Evolutionary conservation across 1,139 yeast species (phyloP), one percentile per base, ranked within the genome.

Genomic region (Hanseniaspora uvarum): DNA sequence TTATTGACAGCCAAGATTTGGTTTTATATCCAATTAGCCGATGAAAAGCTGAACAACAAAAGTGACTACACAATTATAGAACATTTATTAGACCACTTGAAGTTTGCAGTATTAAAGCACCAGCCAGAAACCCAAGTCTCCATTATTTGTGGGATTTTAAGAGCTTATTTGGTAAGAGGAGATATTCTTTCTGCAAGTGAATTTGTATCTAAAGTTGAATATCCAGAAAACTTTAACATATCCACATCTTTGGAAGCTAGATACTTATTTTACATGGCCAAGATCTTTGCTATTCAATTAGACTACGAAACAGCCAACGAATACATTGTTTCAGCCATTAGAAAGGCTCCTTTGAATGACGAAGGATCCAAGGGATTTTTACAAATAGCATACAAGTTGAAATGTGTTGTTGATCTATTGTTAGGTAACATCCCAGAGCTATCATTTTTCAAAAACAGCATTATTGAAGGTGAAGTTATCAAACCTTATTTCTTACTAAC

Each of bases 381-480:
- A 59, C 96, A 88, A 69, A 80, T 86, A 49, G 94, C 96, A 5
- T 83, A 92, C 61, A 94, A 94, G 71, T 77, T 94, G 61, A 85
- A 82, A 65, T 84, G 92, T 58, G 77, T 89, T 55, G 86, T 92
- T 63, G 96, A 94, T 70, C 75, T 94, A 63, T 78, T 94, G 61
- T 89, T 92, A 81, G 98, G 99, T 53, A 98, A 92, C 63, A 85
- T 94, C 62, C 98, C 98, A n/a, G 96, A 87, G 63, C 75, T 94
- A 59, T 77, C 87, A 53, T 78, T 79, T 45, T 92, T 94, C 75
- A 80, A 80, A 63, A 83, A 83, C 62, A 72, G 76, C 11, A 71
- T 72, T 44, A 71, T 81, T 61, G 80, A 78, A 58, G 53, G 53
- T 5, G 73, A 74, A 56, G 72, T 84, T 1, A 75, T 88, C 57